These are phyloP conservation scores for Fusarium euwallaceae DNA, from an alignment of 2,329 filamentous ascomycete species.

Conservation along the genomic window DNA sequence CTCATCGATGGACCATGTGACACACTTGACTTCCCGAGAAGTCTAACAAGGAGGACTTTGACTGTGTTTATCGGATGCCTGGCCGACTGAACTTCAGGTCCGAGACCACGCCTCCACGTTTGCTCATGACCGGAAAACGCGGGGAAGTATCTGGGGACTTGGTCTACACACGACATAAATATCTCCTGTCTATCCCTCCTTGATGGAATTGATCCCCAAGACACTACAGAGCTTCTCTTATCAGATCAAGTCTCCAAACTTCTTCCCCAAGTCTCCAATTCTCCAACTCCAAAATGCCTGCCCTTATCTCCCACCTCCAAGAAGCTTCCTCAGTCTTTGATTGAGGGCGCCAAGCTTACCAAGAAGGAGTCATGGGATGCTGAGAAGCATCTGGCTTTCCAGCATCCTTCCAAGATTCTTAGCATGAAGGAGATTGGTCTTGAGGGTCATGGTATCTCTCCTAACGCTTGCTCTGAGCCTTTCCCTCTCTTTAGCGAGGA, in stretches of 20 bases:
- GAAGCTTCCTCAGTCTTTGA: slow-evolving; percentile 1
- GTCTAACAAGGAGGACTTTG: not conserved
- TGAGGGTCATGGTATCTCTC: slow-evolving; percentile 37
- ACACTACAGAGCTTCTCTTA: not conserved
- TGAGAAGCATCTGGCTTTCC: slow-evolving; percentile 38
- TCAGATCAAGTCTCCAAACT: not conserved
- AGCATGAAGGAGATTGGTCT: slow-evolving; percentile 42
- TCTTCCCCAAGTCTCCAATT: not conserved
- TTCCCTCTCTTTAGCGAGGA: slow-evolving; percentile 48
- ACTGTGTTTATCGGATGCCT: not conserved
- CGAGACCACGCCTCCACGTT: slow-evolving; percentile 1
- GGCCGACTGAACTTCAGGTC: not conserved
- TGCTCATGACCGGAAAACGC: not conserved
- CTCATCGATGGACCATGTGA: slow-evolving; percentile 12
- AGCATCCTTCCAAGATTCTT: slow-evolving; percentile 26
- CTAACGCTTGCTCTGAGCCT: slow-evolving; percentile 48
- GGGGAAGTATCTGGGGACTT: not conserved
- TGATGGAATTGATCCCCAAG: not conserved
- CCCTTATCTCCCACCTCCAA: slow-evolving; percentile 7
- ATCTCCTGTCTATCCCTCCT: not conserved
- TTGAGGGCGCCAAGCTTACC: not conserved
- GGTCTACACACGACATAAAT: slow-evolving; percentile 6
- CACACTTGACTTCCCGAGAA: slow-evolving; percentile 1
- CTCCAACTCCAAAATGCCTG: slow-evolving; percentile 7
- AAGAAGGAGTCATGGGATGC: slow-evolving; percentile 4